A percentile compares a stretch with the other conserved stretches of the same genome.
These are phyloP conservation scores for Backusella luteola DNA, from an alignment of 192 early-diverging fungal genomes.

Conservation along the genomic window DNA sequence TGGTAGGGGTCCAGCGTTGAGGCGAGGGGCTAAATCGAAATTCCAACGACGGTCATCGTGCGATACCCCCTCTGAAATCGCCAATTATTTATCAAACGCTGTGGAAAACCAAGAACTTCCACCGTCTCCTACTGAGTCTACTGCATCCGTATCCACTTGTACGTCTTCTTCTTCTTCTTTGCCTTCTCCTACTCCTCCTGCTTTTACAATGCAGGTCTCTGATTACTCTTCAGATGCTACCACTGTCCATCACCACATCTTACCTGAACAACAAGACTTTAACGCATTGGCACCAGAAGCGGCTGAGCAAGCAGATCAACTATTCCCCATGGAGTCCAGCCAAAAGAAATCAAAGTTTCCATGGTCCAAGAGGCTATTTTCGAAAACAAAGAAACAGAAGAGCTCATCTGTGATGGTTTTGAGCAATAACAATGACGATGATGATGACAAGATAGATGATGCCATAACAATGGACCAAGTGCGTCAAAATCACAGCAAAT, in stretches of 20 bases:
- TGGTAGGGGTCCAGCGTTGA: neutral
- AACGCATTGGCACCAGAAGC: neutral
- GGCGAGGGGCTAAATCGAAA: slow-evolving; percentile 1
- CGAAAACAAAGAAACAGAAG: neutral
- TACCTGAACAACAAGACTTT: neutral
- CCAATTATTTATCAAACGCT: slow-evolving; percentile 1
- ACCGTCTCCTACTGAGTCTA: neutral
- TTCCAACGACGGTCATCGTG: slow-evolving; percentile 8
- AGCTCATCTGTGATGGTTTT: neutral
- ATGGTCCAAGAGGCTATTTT: neutral
- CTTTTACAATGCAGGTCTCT: neutral
- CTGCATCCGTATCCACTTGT: neutral
- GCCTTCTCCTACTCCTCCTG: neutral
- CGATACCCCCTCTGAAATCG: neutral
- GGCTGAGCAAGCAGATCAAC: neutral
- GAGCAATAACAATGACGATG: neutral
- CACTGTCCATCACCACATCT: neutral
- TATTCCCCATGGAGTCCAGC: neutral
- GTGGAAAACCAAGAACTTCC: slow-evolving; percentile 6
- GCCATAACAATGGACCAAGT: neutral
- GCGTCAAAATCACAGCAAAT: neutral
- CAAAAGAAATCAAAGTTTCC: neutral
- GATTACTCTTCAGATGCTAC: neutral
- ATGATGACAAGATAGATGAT: neutral
- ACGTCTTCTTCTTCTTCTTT: neutral